These are phyloP conservation scores for Vitis amurensis DNA, from an alignment of 164 flowering plant species.

Conservation along the genomic window DNA sequence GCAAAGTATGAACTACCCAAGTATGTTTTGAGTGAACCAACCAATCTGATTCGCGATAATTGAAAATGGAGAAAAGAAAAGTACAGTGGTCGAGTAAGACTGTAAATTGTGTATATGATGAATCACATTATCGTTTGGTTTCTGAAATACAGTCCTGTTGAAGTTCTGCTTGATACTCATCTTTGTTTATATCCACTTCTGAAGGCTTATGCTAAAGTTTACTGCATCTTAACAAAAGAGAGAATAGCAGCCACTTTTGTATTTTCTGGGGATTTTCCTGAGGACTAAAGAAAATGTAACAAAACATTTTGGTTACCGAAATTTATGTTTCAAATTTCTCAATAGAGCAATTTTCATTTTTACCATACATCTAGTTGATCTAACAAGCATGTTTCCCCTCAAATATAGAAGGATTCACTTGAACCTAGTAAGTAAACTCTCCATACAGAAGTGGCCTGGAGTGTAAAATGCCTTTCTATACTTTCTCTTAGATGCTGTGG, in stretches of 20 bases:
- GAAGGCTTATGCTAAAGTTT: not conserved
- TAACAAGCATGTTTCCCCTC: too few species aligned
- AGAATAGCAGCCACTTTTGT: not conserved
- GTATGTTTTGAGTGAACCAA: conserved; percentile 79
- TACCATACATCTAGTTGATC: not conserved
- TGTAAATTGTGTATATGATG: conserved; percentile 51
- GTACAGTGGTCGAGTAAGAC: conserved; percentile 13
- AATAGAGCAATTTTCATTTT: not conserved
- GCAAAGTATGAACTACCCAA: conserved; percentile 82
- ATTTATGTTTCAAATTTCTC: not conserved
- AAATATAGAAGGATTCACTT: too few species aligned
- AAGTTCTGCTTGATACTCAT: not conserved
- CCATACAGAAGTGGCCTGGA: too few species aligned
- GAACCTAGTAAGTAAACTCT: too few species aligned
- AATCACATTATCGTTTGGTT: conserved; percentile 10
- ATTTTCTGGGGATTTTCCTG: not conserved
- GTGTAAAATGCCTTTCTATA: too few species aligned
- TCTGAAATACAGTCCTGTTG: not conserved
- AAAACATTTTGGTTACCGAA: not conserved
- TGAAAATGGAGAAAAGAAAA: conserved; percentile 25
- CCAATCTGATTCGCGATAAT: conserved; percentile 56
- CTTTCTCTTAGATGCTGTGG: too few species aligned
- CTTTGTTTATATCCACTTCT: not conserved
- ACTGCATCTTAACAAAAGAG: not conserved
- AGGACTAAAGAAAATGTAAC: not conserved